Evolutionary conservation across 306 rosid genomes (phyloP), one percentile per base, ranked within the genome.

Genomic region (Cucumis cinereus): DNA sequence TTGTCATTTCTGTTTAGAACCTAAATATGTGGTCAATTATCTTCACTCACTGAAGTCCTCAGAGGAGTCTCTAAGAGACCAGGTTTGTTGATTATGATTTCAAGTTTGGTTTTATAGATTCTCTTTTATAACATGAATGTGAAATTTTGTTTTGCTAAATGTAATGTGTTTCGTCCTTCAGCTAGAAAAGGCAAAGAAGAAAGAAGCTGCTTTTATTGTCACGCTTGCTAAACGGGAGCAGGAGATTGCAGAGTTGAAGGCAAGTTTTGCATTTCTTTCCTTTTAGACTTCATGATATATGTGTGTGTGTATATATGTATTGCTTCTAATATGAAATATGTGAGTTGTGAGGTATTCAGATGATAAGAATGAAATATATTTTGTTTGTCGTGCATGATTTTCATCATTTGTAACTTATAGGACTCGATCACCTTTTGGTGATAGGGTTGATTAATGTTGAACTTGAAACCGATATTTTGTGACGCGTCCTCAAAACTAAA

Each of bases 181-280:
- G 98, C 88, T 93, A 77, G 98, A 90, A 80, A 93, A 93, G 74
- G 94, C 97, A 59, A 93, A 93, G 88, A 93, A 90, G 86, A 93
- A 93, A 90, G 98, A 93, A 85, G 97, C 94, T 80, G 92, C 96
- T 62, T 93, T 93, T 81, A 88, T 93, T 60, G 96, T 93, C 43
- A 93, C 98, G 43, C 91, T 86, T 86, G 97, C 98, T 15, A 91
- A 93, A 83, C 91, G 92, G 45, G 98, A 93, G 83, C 98, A 93
- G 81, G 97, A 91, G 83, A 86, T 93, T 80, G 92, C 98, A 17
- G 96, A 91, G 89, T 83, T 93, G 81, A 93, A 91, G 98, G 98
- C 84, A 66, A 47, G 75, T 47, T 49, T 24, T 47, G 22, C 75
- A 23, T 70, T 23, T 70, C 75, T 45, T 68, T 41, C 56, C 33